Evolutionary conservation across 2,329 filamentous ascomycete species (phyloP).

Genomic region (Nemania sp.): DNA sequence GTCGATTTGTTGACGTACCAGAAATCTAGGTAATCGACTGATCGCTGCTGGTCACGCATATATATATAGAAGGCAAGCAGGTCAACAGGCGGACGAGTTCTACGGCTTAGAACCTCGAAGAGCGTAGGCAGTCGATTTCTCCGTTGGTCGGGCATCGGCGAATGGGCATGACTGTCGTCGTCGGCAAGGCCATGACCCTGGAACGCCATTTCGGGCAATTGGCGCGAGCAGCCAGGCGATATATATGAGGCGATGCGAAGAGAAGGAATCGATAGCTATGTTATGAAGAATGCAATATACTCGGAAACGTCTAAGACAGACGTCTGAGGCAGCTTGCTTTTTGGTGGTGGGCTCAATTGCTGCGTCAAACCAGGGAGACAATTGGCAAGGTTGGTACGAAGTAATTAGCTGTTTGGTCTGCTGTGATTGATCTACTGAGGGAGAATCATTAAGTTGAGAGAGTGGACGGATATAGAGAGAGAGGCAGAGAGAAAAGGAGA

Average conservation of each 20-base stretch:
- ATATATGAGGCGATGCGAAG: slow-evolving; percentile 5
- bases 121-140: slow-evolving; percentile 91
- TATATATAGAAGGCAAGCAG: slow-evolving; percentile 99
- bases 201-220: slow-evolving; percentile 44
- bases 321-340: background rate
- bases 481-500: too few species aligned
- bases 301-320: background rate
- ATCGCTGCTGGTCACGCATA: slow-evolving; percentile 98
- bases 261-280: background rate
- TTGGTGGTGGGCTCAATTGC: background rate
- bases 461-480: too few species aligned
- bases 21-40: slow-evolving; percentile 97
- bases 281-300: background rate
- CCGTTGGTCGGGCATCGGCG: slow-evolving; percentile 61
- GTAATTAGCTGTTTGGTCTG: background rate
- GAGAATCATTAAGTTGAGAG: too few species aligned
- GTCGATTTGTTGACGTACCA: slow-evolving; percentile 65
- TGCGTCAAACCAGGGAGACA: slow-evolving; percentile 11
- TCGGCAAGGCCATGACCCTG: slow-evolving; percentile 28
- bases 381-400: slow-evolving; percentile 9
- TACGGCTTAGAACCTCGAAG: slow-evolving; percentile 91
- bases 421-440: too few species aligned
- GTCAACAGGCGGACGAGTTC: slow-evolving; percentile 94
- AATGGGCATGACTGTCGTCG: slow-evolving; percentile 48
- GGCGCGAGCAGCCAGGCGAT: background rate